Base-by-base conservation (phyloP, 768 basidiomycete species). In the Lanmaoa rubissima region DNA sequence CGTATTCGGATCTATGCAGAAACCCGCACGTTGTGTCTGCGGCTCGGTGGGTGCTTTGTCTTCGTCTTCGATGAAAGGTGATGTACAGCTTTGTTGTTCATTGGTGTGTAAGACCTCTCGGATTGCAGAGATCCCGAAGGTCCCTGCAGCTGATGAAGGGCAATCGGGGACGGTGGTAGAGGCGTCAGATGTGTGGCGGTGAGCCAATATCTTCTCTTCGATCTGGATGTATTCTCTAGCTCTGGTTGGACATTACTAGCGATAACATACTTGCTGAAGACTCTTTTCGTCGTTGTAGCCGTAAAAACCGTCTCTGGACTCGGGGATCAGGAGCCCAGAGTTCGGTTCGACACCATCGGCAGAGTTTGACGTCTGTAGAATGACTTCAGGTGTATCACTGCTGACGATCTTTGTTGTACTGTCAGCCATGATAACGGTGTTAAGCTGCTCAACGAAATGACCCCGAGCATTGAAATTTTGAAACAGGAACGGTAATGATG, bases 241-340 rank as follows among this genome's bases (percentile, higher is more conserved):
- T 41, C 28, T 51, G 49, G 42, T 41, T 34, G 24, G 46, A 58
- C 26, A 48, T 51, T 43, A 38, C 47, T 35, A 28, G 21, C 41
- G 24, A 54, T 24, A 21, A 78, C 82, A 60, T 74, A 90, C 90
- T 61, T 90, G 87, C 63, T 85, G 85, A 32, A 88, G 78, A 36
- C 74, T 85, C 65, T 87, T 88, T 74, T 92, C 92, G 62, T 93
- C 89, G 21, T 76, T 76, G 70, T 93, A 93, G 10, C 86, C 86
- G 68, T 88, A 93, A 71, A 85, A 92, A 0, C 85, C 88, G 65
- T 91, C 88, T 60, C 82, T 79, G 4, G 82, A 71, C 61, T 87
- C 79, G 10, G 78, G 74, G 19, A 74, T 72, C 41, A 73, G 61
- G 41, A 82, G 62, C 2, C 72, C 73, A 5, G 71, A 62, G 32